Evolutionary conservation across 2,329 filamentous ascomycete species (phyloP), one percentile per base, ranked within the genome.

Genomic region (Sclerotinia subarctica): DNA sequence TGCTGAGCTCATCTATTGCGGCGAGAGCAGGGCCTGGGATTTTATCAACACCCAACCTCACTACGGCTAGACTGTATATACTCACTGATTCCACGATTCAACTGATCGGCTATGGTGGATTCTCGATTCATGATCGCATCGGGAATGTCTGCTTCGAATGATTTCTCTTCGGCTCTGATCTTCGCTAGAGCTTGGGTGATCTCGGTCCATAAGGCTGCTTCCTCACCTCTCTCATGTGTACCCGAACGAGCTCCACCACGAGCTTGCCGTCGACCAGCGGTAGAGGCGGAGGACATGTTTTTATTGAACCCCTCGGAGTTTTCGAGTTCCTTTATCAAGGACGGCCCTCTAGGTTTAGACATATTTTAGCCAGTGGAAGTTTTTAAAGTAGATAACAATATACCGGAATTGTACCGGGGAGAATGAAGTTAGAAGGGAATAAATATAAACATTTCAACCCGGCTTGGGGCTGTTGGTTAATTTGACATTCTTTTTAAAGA

Each of bases 1-100:
- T 67, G 26, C 58, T 69, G 8, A 77, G 65, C 17, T 68, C 62
- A 54, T 74, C 72, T 11, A 74, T 58, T 29, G 76, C 75, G 51
- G 68, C 63, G 5, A 75, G 56, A 17, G 74, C 67, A 15, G 70
- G 70, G 46, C 72, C 75, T 75, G 63, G 13, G 38, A 51, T 38
- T n/a, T 51, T 17, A 62, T 62, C 59, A 62, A 62, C 46, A 38
- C 29, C 59, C 13, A 38, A 7, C 21, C 32, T 62, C 46, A 35
- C 47, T 24, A 15, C 29, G 15, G 13, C 19, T 38, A 62, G 21
- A 49, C 15, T 38, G 13, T 21, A n/a, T 21, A n/a, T 52, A 56
- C 68, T 66, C 68, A 73, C 71, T 68, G 19, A 54, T 52, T 24
- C 68, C 70, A 32, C 57, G 67, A 3, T 62, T 67, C 49, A 72